These are phyloP conservation scores for Crataegus laevigata DNA, from an alignment of 306 rosid species.

Conservation along the genomic window DNA sequence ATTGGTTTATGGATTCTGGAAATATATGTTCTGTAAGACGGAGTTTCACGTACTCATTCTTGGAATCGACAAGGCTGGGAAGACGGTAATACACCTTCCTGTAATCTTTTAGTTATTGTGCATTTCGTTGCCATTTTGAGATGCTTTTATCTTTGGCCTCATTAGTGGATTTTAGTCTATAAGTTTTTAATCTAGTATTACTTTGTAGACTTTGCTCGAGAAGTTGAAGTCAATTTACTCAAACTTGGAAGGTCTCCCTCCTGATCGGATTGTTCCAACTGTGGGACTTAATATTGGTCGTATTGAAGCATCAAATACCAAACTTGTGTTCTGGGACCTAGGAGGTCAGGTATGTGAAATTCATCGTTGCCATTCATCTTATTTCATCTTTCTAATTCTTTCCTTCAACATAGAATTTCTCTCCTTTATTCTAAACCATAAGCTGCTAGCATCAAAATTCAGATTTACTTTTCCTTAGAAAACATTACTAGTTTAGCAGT, in stretches of 20 bases:
- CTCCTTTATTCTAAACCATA: not conserved
- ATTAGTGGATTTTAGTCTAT: not conserved
- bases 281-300: conserved; percentile 99
- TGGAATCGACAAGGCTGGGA: conserved; percentile 99
- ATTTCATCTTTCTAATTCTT: not conserved
- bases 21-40: conserved; percentile 74
- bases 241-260: conserved; percentile 80
- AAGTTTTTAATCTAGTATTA: not conserved
- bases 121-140: not conserved
- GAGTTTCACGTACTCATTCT: conserved; percentile 96
- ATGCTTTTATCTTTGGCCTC: not conserved
- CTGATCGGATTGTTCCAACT: conserved; percentile 95
- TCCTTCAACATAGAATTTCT: not conserved
- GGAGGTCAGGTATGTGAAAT: conserved; percentile 88
- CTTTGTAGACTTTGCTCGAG: conserved; percentile 83
- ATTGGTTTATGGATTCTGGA: conserved; percentile 91
- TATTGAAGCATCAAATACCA: conserved; percentile 67
- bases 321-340: conserved; percentile 95
- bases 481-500: not conserved
- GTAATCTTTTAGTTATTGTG: not conserved
- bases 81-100: conserved; percentile 58
- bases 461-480: not conserved
- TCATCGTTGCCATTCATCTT: not conserved
- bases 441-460: not conserved
- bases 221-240: conserved; percentile 82